Conservation (phyloP, 257 asterid genomes). For the Jasminum sambac region DNA sequence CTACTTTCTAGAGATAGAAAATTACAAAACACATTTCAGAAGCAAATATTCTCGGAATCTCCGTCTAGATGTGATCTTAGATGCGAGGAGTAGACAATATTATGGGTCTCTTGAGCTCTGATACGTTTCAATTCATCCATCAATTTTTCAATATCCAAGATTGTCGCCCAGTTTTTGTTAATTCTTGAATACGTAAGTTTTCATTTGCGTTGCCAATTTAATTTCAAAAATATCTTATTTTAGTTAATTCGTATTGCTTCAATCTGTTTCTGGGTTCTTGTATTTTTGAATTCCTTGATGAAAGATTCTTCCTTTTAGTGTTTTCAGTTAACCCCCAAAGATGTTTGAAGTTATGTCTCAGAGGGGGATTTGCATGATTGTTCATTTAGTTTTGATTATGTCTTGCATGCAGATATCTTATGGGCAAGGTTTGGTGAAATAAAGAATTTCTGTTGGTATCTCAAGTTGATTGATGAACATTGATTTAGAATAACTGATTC, state of each 20-base stretch:
- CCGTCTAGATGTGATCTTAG: slow-evolving; percentile 15
- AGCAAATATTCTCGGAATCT: slow-evolving; percentile 42
- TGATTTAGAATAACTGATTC: slow-evolving; percentile 24
- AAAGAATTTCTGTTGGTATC: slow-evolving; percentile 6
- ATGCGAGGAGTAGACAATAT: slow-evolving; percentile 16
- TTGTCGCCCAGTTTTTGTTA: slow-evolving; percentile 25
- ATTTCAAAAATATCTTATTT: slow-evolving; percentile 22
- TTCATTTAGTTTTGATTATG: slow-evolving; percentile 27
- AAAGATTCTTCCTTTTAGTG: slow-evolving; percentile 31
- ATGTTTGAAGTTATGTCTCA: slow-evolving; percentile 21
- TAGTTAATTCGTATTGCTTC: slow-evolving; percentile 16
- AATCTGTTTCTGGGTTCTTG: slow-evolving; percentile 23
- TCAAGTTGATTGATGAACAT: slow-evolving; percentile 9
- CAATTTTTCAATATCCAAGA: slow-evolving; percentile 27
- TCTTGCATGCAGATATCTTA: slow-evolving; percentile 55
- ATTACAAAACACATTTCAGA: slow-evolving; percentile 19
- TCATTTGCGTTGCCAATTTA: slow-evolving; percentile 15
- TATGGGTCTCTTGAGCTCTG: slow-evolving; percentile 43
- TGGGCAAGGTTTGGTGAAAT: slow-evolving; percentile 18
- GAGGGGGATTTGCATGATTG: slow-evolving; percentile 27
- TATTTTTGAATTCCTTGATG: slow-evolving; percentile 28
- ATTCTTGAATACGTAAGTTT: slow-evolving; percentile 47
- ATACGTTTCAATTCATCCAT: slow-evolving; percentile 33
- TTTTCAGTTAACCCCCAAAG: slow-evolving; percentile 30
- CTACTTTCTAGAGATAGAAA: slow-evolving; percentile 30